These are phyloP conservation scores for Starmerella vitae DNA, from an alignment of 805 yeast genomes.

Conservation along the genomic window DNA sequence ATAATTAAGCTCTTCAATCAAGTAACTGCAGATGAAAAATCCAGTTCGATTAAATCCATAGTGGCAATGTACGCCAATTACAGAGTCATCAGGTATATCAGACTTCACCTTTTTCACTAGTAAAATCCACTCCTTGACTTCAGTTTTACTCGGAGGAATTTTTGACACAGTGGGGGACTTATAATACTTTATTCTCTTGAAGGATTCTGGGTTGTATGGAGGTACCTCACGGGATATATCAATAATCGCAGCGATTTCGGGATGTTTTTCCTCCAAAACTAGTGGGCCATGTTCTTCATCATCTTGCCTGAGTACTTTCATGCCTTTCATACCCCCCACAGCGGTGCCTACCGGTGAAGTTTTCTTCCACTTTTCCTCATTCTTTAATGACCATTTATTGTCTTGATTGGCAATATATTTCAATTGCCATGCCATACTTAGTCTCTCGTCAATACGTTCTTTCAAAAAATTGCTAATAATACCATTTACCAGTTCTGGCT, in stretches of 20 bases:
- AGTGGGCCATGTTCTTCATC: constrained; percentile 49
- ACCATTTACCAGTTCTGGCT: constrained; percentile 54
- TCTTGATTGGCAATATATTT: constrained; percentile 40
- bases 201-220: constrained; percentile 51
- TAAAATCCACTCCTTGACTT: constrained; percentile 43
- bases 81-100: constrained; percentile 27
- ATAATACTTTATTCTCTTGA: constrained; percentile 42
- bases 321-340: constrained; percentile 42
- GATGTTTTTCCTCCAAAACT: constrained; percentile 37
- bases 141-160: constrained; percentile 52
- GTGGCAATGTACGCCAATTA: constrained; percentile 62
- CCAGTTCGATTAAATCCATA: constrained; percentile 75
- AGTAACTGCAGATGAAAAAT: constrained; percentile 53
- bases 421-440: constrained; percentile 61
- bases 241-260: constrained; percentile 44
- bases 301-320: constrained; percentile 60
- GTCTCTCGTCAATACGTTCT: constrained; percentile 36
- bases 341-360: constrained; percentile 34
- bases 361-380: constrained; percentile 56
- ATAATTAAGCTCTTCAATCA: constrained; percentile 48
- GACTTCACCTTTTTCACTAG: constrained; percentile 31
- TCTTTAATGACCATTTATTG: constrained; percentile 66
- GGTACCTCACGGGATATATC: constrained; percentile 56
- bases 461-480: constrained; percentile 45
- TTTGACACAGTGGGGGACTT: constrained; percentile 70